A percentile compares a stretch with the other conserved stretches of the same genome.
Conservation (phyloP, 495 filamentous ascomycete genomes). For the Letharia lupina region DNA sequence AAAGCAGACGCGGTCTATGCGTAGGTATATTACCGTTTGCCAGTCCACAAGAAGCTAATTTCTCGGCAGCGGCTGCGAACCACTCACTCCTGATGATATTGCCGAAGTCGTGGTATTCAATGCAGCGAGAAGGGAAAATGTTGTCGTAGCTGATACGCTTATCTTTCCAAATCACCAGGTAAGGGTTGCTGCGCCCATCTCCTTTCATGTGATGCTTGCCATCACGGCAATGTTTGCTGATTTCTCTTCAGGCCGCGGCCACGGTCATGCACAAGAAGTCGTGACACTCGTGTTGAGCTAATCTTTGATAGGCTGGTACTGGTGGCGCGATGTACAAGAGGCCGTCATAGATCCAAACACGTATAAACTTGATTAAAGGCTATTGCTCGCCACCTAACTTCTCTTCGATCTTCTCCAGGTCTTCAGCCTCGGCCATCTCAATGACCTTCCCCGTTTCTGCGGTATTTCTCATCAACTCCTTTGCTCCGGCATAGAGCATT, state of each 20-base stretch:
- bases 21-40: constrained; percentile 42
- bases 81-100: constrained; percentile 91
- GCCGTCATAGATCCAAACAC: constrained; percentile 8
- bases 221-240: constrained; percentile 12
- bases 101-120: constrained; percentile 91
- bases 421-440: constrained; percentile 68
- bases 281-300: constrained; percentile 17
- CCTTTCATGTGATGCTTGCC: not conserved
- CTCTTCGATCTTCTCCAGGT: constrained; percentile 63
- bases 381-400: constrained; percentile 45
- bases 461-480: constrained; percentile 87
- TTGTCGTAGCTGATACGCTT: constrained; percentile 86
- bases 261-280: constrained; percentile 47
- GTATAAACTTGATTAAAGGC: not conserved
- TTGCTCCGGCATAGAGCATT: constrained; percentile 93
- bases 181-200: constrained; percentile 22
- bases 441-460: constrained; percentile 75
- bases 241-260: constrained; percentile 37
- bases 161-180: constrained; percentile 92
- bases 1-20: constrained; percentile 96
- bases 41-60: constrained; percentile 3
- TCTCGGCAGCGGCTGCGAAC: constrained; percentile 60
- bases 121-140: constrained; percentile 83
- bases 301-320: constrained; percentile 29
- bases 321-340: constrained; percentile 35